Evolutionary conservation across 176 grass and related monocot genomes (phyloP).

Genomic region (Raddia distichophylla): DNA sequence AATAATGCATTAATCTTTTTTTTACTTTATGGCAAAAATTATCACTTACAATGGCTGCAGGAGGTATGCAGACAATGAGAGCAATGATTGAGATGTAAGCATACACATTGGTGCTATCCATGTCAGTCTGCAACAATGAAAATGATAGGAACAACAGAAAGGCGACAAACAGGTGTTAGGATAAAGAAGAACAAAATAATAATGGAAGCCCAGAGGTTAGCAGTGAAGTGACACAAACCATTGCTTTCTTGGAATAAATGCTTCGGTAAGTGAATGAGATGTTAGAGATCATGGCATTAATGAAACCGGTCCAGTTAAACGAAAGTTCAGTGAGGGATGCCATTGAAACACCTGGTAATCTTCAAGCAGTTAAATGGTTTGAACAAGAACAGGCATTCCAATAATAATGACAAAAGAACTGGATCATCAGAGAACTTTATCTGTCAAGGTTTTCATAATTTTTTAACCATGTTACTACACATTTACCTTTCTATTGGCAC

Average conservation of each 20-base stretch:
- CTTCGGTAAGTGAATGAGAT: slow-evolving; percentile 99
- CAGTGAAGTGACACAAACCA: slow-evolving; percentile 61
- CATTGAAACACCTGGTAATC: slow-evolving; percentile 88
- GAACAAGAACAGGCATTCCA: slow-evolving; percentile 10
- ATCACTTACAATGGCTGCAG: slow-evolving; percentile 81
- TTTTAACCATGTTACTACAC: not conserved
- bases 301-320: slow-evolving; percentile 97
- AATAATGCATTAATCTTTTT: not conserved
- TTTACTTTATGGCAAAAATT: slow-evolving; percentile 17
- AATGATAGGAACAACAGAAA: slow-evolving; percentile 15
- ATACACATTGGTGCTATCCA: slow-evolving; percentile 99
- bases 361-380: slow-evolving; percentile 46
- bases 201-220: slow-evolving; percentile 6
- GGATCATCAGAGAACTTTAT: not conserved
- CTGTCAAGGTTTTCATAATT: slow-evolving; percentile 4
- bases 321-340: slow-evolving; percentile 97
- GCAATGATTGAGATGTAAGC: slow-evolving; percentile 96
- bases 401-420: slow-evolving; percentile 14
- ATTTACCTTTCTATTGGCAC: not conserved
- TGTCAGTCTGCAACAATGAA: slow-evolving; percentile 80
- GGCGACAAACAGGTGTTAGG: not conserved
- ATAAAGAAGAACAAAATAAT: slow-evolving; percentile 24
- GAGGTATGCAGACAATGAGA: slow-evolving; percentile 94
- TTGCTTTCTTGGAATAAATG: slow-evolving; percentile 99
- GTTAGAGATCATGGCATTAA: slow-evolving; percentile 98